phyloP scores from a whole-genome alignment of 768 basidiomycete species.

The Cantharellus cinnabarinus region DNA sequence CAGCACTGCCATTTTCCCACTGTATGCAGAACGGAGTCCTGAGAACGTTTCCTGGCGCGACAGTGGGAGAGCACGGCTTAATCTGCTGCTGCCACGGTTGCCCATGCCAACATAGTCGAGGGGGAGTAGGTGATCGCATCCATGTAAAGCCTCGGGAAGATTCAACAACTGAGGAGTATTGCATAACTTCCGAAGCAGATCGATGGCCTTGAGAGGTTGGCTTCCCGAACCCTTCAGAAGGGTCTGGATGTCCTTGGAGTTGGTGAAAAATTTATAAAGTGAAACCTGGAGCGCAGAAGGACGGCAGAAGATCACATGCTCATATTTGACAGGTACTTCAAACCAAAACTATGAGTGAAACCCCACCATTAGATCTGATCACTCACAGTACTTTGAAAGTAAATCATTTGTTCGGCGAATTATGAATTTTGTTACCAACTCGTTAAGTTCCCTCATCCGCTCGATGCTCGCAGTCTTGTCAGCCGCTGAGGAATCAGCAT shows the following conservation, averaged over 20 bases:
- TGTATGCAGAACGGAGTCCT: conserved; percentile 52
- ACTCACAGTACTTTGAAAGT: conserved; percentile 81
- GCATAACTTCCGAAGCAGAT: conserved; percentile 84
- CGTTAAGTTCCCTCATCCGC: conserved; percentile 80
- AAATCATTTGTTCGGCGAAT: conserved; percentile 87
- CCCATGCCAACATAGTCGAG: conserved; percentile 43
- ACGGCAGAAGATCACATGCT: conserved; percentile 88
- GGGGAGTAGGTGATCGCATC: conserved; percentile 64
- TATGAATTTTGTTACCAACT: conserved; percentile 79
- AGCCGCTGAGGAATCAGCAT: conserved; percentile 62
- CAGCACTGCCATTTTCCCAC: conserved; percentile 84
- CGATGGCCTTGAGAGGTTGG: conserved; percentile 91
- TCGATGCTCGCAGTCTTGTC: conserved; percentile 67
- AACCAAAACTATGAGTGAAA: not conserved
- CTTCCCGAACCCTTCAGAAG: conserved; percentile 71
- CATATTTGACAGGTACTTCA: conserved; percentile 94
- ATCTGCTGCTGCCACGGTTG: not conserved
- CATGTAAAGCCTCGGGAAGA: conserved; percentile 63
- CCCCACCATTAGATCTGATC: not conserved
- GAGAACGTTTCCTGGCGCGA: conserved; percentile 13
- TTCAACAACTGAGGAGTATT: conserved; percentile 86
- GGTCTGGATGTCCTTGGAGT: conserved; percentile 80
- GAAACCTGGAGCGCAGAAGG: conserved; percentile 67
- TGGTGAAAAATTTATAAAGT: conserved; percentile 77
- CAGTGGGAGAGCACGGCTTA: not conserved